Evolutionary conservation across 2,329 filamentous ascomycete genomes (phyloP).

Genomic region (Cytospora schulzeri): DNA sequence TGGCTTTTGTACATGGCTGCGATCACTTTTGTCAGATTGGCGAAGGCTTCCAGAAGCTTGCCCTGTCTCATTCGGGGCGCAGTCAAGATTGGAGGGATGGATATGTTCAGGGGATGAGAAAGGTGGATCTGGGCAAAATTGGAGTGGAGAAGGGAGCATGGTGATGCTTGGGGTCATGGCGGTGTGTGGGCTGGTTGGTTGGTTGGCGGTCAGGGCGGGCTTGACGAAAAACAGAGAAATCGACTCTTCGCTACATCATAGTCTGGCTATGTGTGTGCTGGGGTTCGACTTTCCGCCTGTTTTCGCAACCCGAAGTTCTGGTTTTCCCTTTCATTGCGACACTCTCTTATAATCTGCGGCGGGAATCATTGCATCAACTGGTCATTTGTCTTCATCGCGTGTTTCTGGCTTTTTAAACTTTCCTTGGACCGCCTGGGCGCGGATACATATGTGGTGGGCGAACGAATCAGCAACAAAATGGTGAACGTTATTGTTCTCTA

Average conservation of each 20-base stretch:
- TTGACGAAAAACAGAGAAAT: constrained; percentile 9
- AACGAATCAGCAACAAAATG: constrained; percentile 22
- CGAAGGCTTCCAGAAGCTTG: constrained; percentile 16
- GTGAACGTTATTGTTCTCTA: constrained; percentile 19
- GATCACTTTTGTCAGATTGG: constrained; percentile 12
- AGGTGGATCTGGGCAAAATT: constrained; percentile 28
- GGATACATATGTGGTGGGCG: constrained; percentile 16
- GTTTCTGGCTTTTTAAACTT: constrained; percentile 15
- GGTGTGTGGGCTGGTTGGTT: constrained; percentile 21
- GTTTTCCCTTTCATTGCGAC: constrained; percentile 14
- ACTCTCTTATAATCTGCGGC: constrained; percentile 21
- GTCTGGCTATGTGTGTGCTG: not conserved
- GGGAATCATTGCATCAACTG: constrained; percentile 20
- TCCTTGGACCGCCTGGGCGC: constrained; percentile 11
- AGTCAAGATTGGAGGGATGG: constrained; percentile 23
- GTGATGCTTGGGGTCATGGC: constrained; percentile 21
- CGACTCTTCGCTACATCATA: constrained; percentile 6
- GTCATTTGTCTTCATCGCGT: constrained; percentile 14
- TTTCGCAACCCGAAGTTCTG: not conserved
- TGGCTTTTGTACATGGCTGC: constrained; percentile 19
- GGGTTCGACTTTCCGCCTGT: not conserved
- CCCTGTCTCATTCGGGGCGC: constrained; percentile 18
- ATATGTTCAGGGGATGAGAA: constrained; percentile 21
- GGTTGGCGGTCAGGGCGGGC: constrained; percentile 24
- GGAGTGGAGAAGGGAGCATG: constrained; percentile 22